phyloP scores from a whole-genome alignment of 495 filamentous ascomycete species.

The Acidiella bohemica region DNA sequence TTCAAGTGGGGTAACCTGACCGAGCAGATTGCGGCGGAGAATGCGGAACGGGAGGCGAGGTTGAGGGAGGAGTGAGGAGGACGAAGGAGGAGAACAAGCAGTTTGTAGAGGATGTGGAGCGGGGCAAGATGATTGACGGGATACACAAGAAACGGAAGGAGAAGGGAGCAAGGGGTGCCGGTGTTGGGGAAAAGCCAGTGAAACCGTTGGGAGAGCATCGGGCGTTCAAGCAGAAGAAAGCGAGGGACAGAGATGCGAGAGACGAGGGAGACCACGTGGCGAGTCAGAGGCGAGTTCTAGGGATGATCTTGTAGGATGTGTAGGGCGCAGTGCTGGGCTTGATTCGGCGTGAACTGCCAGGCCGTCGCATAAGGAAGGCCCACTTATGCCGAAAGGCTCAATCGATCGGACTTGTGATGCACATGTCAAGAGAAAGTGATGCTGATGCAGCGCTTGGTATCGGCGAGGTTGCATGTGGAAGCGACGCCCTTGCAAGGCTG shows the following conservation, averaged over 20 bases:
- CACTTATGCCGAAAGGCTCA: too few relatives aligned
- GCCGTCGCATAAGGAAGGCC: too few relatives aligned
- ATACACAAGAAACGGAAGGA: slow-evolving; percentile 36
- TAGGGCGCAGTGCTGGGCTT: too few relatives aligned
- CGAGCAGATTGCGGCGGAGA: slow-evolving; percentile 64
- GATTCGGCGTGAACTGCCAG: too few relatives aligned
- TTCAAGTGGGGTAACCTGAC: slow-evolving; percentile 67
- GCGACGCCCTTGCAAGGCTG: too few relatives aligned
- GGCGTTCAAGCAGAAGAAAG: slow-evolving; percentile 62
- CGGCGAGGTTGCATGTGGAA: too few relatives aligned
- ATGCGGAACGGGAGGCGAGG: slow-evolving; percentile 64
- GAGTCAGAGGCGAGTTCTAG: slow-evolving; percentile 4
- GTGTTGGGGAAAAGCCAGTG: slow-evolving; percentile 53
- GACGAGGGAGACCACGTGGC: neutral
- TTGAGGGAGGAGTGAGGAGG: slow-evolving; percentile 64
- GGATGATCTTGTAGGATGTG: slow-evolving; percentile 1
- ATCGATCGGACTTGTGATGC: too few relatives aligned
- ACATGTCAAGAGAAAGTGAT: too few relatives aligned
- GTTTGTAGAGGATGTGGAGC: slow-evolving; percentile 65
- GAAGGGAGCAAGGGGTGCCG: slow-evolving; percentile 40
- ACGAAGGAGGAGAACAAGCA: slow-evolving; percentile 70
- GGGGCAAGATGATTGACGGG: slow-evolving; percentile 35
- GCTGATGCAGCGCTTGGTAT: too few relatives aligned
- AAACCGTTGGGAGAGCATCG: slow-evolving; percentile 49
- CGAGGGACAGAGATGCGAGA: slow-evolving; percentile 23